phyloP scores from a whole-genome alignment of 2,329 filamentous ascomycete genomes.

The Colletotrichum eleusines region DNA sequence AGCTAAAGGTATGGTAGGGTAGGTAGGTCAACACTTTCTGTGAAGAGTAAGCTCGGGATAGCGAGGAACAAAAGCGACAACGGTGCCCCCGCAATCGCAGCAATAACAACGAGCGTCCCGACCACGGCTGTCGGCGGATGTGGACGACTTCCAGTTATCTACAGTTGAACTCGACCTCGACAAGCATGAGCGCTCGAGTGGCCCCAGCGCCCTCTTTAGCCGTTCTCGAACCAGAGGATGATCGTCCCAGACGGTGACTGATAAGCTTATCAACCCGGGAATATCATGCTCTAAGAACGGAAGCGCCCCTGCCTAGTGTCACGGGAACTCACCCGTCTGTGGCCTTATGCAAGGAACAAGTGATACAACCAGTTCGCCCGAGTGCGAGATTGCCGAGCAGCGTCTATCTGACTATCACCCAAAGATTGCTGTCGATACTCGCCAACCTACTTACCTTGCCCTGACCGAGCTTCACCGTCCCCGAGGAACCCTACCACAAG shows the following conservation, averaged over 20 bases:
- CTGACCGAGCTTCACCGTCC: conserved; percentile 35
- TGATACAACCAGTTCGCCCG: conserved; percentile 14
- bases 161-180: neutral
- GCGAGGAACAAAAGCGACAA: neutral
- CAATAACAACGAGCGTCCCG: neutral
- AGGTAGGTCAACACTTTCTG: too few relatives aligned
- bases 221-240: neutral
- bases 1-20: too few relatives aligned
- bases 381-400: conserved; percentile 25
- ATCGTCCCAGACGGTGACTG: conserved; percentile 24
- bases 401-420: conserved; percentile 9
- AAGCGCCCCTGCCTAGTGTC: conserved; percentile 15
- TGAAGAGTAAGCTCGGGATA: neutral
- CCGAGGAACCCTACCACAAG: neutral
- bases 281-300: conserved; percentile 17
- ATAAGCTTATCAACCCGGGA: conserved; percentile 37
- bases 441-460: conserved; percentile 4
- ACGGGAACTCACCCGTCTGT: conserved; percentile 34
- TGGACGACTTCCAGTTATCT: conserved; percentile 10
- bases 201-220: neutral
- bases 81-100: neutral
- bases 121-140: neutral
- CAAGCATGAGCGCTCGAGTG: conserved; percentile 9
- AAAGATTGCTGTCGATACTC: neutral
- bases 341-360: conserved; percentile 39